Percentiles rank a stretch among this genome's conserved stretches.
These are phyloP conservation scores for Lipomyces orientalis DNA, from an alignment of 805 yeast genomes.

Conservation along the genomic window DNA sequence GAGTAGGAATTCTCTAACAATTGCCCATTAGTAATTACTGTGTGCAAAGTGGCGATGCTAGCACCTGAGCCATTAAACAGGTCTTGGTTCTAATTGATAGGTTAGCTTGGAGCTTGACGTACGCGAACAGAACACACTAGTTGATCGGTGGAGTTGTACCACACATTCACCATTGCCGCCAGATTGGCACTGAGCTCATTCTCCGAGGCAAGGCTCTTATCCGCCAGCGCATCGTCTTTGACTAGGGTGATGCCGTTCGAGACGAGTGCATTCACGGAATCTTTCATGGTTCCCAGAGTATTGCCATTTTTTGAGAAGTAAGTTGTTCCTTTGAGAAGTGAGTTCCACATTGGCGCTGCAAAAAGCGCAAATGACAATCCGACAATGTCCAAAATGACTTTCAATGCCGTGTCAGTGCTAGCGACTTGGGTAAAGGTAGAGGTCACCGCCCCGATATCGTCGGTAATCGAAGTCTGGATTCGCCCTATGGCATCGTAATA, in stretches of 20 bases:
- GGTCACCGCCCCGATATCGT: not conserved
- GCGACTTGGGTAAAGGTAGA: not conserved
- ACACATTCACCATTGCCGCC: not conserved
- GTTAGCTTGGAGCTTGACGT: not conserved
- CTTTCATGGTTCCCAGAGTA: not conserved
- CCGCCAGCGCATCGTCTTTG: not conserved
- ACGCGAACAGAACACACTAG: not conserved
- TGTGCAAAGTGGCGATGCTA: not conserved
- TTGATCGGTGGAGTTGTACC: not conserved
- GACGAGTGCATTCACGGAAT: not conserved
- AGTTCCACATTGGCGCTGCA: not conserved
- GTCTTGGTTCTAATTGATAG: not conserved
- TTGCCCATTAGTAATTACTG: not conserved
- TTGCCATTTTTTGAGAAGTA: not conserved
- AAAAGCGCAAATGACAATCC: not conserved
- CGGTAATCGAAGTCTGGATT: not conserved
- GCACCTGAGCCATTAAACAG: not conserved
- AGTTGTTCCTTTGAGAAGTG: not conserved
- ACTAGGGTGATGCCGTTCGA: not conserved
- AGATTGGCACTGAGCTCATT: not conserved
- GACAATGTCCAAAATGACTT: not conserved
- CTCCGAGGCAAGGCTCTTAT: not conserved
- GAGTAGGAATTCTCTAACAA: not conserved
- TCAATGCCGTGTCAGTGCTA: not conserved
- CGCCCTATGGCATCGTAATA: not conserved